phyloP scores from a whole-genome alignment of 2,329 filamentous ascomycete species.

The Ascomycota sp. region DNA sequence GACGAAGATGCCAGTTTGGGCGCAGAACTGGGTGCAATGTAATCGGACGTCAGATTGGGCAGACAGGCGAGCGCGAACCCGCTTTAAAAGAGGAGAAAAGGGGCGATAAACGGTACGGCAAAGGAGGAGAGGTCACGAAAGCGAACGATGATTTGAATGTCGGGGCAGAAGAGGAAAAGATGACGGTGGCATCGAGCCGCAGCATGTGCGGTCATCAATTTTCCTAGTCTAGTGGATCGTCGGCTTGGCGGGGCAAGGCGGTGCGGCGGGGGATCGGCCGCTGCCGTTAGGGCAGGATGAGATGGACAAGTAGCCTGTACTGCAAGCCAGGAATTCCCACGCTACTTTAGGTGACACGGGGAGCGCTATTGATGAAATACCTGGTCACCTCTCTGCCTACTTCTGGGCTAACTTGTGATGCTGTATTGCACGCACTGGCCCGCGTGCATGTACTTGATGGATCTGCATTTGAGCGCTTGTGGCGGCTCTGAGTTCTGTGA shows the following conservation, averaged over 20 bases:
- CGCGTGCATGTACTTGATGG: no score
- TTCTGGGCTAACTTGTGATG: no score
- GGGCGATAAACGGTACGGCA: neutral
- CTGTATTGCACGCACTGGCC: no score
- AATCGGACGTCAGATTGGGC: no score
- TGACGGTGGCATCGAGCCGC: slow-evolving; percentile 4
- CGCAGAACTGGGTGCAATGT: neutral
- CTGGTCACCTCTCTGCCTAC: no score
- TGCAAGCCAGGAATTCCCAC: slow-evolving; percentile 3
- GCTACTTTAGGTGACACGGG: no score
- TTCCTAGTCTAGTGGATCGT: slow-evolving; percentile 19
- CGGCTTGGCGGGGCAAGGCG: slow-evolving; percentile 12
- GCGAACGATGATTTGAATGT: neutral
- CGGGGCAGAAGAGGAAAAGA: slow-evolving; percentile 3
- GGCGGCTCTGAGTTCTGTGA: no score
- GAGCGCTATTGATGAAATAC: no score
- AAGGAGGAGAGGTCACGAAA: slow-evolving; percentile 1
- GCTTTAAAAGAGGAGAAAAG: no score
- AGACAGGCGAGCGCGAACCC: no score
- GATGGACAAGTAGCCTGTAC: slow-evolving; percentile 1
- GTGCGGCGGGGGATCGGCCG: slow-evolving; percentile 1
- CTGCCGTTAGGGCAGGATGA: neutral
- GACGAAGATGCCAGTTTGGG: neutral
- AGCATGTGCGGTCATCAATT: slow-evolving; percentile 17
- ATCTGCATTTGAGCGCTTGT: no score